A percentile compares a stretch with the other conserved stretches of the same genome.
phyloP scores from a whole-genome alignment of 2,329 filamentous ascomycete species.

The Colletotrichum acutatum region DNA sequence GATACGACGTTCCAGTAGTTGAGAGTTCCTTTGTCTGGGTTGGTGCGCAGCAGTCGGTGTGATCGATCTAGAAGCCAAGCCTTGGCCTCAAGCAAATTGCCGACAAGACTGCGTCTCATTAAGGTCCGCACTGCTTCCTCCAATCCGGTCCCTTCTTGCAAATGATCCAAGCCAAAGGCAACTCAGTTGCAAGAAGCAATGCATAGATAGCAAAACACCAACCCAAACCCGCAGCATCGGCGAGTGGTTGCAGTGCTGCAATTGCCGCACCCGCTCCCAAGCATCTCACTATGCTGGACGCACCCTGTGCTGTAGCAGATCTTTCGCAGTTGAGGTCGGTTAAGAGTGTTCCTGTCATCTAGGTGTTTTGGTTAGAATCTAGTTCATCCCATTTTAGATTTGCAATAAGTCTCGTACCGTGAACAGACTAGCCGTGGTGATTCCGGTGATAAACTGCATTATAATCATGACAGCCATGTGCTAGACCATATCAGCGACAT shows the following conservation, averaged over 20 bases:
- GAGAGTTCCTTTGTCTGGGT: too few species aligned
- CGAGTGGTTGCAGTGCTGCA: conserved; percentile 39
- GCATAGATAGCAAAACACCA: conserved; percentile 40
- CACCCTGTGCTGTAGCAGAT: conserved; percentile 41
- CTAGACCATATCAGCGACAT: background rate
- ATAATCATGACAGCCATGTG: conserved; percentile 30
- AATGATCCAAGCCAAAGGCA: background rate
- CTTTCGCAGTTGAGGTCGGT: conserved; percentile 41
- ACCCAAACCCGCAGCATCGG: conserved; percentile 29
- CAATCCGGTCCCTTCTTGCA: background rate
- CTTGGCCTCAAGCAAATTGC: too few species aligned
- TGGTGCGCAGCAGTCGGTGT: too few species aligned
- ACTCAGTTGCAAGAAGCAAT: conserved; percentile 12
- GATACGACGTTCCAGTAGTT: too few species aligned
- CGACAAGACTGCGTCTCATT: too few species aligned
- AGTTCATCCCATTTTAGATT: background rate
- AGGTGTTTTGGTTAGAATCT: background rate
- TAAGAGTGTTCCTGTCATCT: conserved; percentile 38
- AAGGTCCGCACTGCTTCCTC: background rate
- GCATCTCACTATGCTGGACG: conserved; percentile 42
- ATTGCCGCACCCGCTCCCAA: conserved; percentile 39
- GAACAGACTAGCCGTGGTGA: conserved; percentile 27
- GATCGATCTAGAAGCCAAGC: too few species aligned
- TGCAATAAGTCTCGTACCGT: conserved; percentile 2
- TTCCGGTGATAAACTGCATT: conserved; percentile 35